These are phyloP conservation scores for Trypanosoma brucei DNA, from an alignment of 208 protist species.

Conservation along the genomic window DNA sequence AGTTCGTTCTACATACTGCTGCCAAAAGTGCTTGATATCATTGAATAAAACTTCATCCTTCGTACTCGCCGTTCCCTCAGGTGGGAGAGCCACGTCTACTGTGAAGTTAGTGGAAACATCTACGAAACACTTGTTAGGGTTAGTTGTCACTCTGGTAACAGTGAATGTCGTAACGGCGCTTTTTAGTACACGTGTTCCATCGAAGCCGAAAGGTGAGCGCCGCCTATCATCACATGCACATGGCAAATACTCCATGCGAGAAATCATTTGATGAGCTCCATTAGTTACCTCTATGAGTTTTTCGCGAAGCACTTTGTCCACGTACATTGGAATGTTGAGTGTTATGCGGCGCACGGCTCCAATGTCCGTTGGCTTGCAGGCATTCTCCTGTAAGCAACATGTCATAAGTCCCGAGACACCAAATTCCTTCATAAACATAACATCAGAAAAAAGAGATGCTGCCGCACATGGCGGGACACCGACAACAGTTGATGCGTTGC, in stretches of 20 bases:
- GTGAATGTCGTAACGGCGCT: constrained; percentile 20
- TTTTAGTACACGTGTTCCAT: constrained; percentile 19
- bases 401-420: constrained; percentile 22
- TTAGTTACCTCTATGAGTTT: constrained; percentile 21
- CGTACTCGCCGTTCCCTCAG: not conserved
- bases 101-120: constrained; percentile 26
- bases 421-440: constrained; percentile 35
- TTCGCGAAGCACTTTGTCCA: constrained; percentile 41
- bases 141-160: constrained; percentile 30
- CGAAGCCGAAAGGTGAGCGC: constrained; percentile 38
- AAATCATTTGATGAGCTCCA: not conserved
- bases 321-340: constrained; percentile 20
- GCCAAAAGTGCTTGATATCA: constrained; percentile 30
- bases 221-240: constrained; percentile 22
- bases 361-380: constrained; percentile 9
- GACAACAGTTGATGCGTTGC: constrained; percentile 34
- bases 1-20: constrained; percentile 19
- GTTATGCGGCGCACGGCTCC: constrained; percentile 34
- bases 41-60: constrained; percentile 4
- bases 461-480: constrained; percentile 31
- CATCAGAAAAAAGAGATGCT: constrained; percentile 24
- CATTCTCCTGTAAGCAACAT: constrained; percentile 47
- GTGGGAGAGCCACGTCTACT: constrained; percentile 15
- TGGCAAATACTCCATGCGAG: constrained; percentile 40
- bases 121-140: constrained; percentile 49